Evolutionary conservation across 805 yeast genomes (phyloP).

Genomic region (Barnettozyma sucrosica): DNA sequence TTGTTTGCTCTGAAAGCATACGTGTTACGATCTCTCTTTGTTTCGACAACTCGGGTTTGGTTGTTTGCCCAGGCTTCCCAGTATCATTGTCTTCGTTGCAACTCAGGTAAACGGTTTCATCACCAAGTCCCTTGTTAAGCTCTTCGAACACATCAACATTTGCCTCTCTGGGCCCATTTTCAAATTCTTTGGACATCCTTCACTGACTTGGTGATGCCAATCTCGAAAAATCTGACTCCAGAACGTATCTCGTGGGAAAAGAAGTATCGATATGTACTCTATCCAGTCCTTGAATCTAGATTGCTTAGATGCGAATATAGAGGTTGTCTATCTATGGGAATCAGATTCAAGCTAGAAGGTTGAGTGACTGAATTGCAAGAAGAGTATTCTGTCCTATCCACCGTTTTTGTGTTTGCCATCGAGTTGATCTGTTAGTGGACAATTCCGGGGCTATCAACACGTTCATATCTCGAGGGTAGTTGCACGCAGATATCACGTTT

Average conservation of each 20-base stretch:
- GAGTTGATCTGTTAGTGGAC: background rate
- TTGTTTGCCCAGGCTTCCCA: background rate
- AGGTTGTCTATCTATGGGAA: background rate
- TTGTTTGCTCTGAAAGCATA: slow-evolving; percentile 4
- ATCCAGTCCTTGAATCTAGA: background rate
- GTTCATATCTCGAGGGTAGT: no score
- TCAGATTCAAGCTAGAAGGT: background rate
- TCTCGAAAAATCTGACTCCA: no score
- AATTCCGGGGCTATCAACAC: background rate
- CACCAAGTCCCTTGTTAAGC: background rate
- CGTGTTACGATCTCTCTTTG: slow-evolving; percentile 14
- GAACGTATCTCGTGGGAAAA: background rate
- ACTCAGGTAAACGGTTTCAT: slow-evolving; percentile 6
- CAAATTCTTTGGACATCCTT: background rate
- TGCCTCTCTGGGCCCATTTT: background rate
- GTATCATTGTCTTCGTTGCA: background rate
- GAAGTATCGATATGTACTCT: background rate
- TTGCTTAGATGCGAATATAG: background rate
- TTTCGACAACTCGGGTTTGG: slow-evolving; percentile 7
- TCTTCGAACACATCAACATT: background rate
- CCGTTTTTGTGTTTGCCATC: background rate
- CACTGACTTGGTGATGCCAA: background rate
- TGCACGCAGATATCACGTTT: no score
- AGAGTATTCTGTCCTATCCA: background rate
- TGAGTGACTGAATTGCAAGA: background rate